Evolutionary conservation across 495 filamentous ascomycete species (phyloP), one percentile per base, ranked within the genome.

Genomic region (Jackrogersella minutella): DNA sequence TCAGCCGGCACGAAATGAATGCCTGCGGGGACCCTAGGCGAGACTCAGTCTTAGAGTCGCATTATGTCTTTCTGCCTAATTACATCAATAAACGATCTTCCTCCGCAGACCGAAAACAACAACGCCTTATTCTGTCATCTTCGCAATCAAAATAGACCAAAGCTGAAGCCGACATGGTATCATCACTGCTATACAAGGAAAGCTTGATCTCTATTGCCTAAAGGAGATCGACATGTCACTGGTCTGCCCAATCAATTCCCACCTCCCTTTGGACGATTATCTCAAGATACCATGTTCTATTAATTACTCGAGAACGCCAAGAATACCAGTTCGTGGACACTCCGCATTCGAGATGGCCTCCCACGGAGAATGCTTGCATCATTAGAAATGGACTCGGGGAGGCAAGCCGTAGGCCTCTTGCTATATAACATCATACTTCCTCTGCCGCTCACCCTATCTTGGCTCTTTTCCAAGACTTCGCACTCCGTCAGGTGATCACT

Each of bases 21-120:
- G 62, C 1, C 24, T 62, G 66, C 66, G 61, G 66, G 56, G 61
- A 34, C 43, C 56, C 52, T n/a, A 49, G 61, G 51, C 55, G 34
- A 56, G 66, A 61, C 61, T 44, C 52, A 41, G 33, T 60, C 49
- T 46, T 69, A 40, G 55, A 65, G 66, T 69, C n/a, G 57, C 51
- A 69, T 69, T 69, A 33, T 65, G 40, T 64, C 66, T 68, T 71
- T 62, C 55, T 68, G 71, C 68, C 69, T 69, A 71, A 72, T 68
- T 72, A 69, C 55, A 72, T 67, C 64, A 74, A 71, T 72, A 59
- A 66, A 63, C 44, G 10, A 36, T 40, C 52, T 41, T 8, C 58
- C 54, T 66, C 56, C 71, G 69, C 41, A 65, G 55, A 60, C 51
- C 41, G 41, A 64, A 53, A 66, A 72, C 53, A 64, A 62, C 56